Conservation (phyloP, 108 stramenopile species). For the Chaetoceros tenuissimus region DNA sequence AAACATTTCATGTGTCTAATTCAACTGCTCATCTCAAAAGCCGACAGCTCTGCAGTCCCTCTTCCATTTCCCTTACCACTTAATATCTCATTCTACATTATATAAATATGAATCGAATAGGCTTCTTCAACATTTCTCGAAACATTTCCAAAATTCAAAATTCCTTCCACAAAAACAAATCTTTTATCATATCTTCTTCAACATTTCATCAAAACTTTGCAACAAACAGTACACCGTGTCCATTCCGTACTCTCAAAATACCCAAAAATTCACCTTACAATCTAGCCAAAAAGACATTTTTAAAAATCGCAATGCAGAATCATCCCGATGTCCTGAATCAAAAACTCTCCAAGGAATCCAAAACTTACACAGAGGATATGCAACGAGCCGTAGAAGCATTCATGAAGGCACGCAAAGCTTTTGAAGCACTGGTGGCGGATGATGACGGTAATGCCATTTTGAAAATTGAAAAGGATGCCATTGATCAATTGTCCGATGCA, state of each 20-base stretch:
- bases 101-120: no score
- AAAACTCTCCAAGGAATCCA: constrained; percentile 9
- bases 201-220: no score
- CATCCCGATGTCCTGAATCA: constrained; percentile 59
- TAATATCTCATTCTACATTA: no score
- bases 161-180: no score
- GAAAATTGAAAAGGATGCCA: constrained; percentile 18
- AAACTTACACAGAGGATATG: constrained; percentile 11
- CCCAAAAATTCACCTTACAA: constrained; percentile 38
- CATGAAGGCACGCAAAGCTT: constrained; percentile 53
- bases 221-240: no score
- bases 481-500: constrained; percentile 16
- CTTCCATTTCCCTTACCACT: no score
- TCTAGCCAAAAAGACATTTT: constrained; percentile 65
- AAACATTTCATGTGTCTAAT: no score
- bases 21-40: no score
- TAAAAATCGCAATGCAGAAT: constrained; percentile 77
- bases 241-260: constrained; percentile 46
- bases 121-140: no score
- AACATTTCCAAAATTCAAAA: no score
- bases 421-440: constrained; percentile 60
- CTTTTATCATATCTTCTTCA: no score
- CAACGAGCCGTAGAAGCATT: constrained; percentile 47
- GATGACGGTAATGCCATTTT: constrained; percentile 40
- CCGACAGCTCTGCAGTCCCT: no score